phyloP scores from a whole-genome alignment of 2,329 filamentous ascomycete species.

The Trichoderma gracile region DNA sequence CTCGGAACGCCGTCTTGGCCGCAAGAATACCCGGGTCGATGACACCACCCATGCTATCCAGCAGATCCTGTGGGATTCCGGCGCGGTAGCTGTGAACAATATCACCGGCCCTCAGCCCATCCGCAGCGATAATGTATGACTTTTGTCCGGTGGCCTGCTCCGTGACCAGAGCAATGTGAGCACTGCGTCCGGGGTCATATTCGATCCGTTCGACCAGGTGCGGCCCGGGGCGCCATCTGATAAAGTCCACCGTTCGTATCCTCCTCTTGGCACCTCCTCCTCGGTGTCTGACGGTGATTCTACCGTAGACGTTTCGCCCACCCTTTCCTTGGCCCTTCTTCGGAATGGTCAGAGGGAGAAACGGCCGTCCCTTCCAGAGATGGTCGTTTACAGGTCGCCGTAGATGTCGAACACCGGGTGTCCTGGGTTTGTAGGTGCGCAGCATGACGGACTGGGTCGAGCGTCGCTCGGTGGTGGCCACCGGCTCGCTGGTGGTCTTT shows the following conservation, averaged over 20 bases:
- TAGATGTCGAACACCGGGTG: constrained; percentile 88
- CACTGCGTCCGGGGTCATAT: constrained; percentile 89
- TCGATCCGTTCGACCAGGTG: constrained; percentile 93
- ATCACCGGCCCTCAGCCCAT: constrained; percentile 90
- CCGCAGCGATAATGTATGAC: constrained; percentile 92
- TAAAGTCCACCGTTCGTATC: constrained; percentile 89
- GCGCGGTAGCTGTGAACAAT: constrained; percentile 86
- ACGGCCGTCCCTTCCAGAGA: constrained; percentile 89
- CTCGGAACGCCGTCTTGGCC: constrained; percentile 88
- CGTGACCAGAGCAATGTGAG: constrained; percentile 86
- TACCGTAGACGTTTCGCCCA: constrained; percentile 84
- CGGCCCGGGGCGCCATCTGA: constrained; percentile 73
- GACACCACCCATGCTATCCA: constrained; percentile 88
- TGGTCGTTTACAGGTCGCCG: constrained; percentile 93
- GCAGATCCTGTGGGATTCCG: constrained; percentile 83
- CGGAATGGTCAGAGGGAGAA: constrained; percentile 78
- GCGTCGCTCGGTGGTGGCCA: constrained; percentile 30
- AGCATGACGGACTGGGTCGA: constrained; percentile 51
- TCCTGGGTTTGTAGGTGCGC: constrained; percentile 89
- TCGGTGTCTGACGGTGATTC: constrained; percentile 84
- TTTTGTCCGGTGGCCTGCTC: constrained; percentile 71
- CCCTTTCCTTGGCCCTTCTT: constrained; percentile 93
- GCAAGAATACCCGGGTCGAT: constrained; percentile 95
- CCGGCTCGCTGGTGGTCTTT: constrained; percentile 31
- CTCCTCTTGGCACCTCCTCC: constrained; percentile 91